Evolutionary conservation across 257 asterid genomes (phyloP).

Genomic region (Capsicum rhomboideum): DNA sequence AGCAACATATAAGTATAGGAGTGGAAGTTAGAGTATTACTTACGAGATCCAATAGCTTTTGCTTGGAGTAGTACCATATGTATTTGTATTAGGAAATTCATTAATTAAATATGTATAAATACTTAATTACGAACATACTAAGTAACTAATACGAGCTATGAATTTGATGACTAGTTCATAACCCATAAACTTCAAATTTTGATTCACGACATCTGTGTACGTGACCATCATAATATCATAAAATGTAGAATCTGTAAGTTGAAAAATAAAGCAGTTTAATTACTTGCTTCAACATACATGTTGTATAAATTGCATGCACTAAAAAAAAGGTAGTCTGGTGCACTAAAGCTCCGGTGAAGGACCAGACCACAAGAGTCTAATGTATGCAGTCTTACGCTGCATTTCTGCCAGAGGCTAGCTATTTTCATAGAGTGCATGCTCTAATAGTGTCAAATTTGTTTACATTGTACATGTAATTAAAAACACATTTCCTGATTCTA

Average conservation of each 20-base stretch:
- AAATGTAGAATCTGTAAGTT: not conserved
- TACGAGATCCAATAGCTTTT: not conserved
- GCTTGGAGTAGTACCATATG: not conserved
- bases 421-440: too few relatives aligned
- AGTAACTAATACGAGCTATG: not conserved
- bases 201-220: not conserved
- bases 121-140: not conserved
- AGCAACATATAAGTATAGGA: too few relatives aligned
- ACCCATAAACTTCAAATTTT: not conserved
- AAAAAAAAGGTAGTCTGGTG: too few relatives aligned
- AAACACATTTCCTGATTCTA: not conserved
- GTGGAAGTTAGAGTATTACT: not conserved
- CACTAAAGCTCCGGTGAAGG: too few relatives aligned
- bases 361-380: too few relatives aligned
- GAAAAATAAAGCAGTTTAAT: not conserved
- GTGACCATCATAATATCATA: not conserved
- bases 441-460: not conserved
- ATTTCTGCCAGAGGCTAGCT: too few relatives aligned
- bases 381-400: too few relatives aligned
- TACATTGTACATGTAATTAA: not conserved
- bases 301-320: not conserved
- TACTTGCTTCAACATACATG: not conserved
- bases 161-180: not conserved
- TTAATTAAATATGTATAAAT: not conserved
- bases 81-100: not conserved